These are phyloP conservation scores for Talaromyces pinophilus DNA, from an alignment of 2,329 filamentous ascomycete species.

Conservation along the genomic window DNA sequence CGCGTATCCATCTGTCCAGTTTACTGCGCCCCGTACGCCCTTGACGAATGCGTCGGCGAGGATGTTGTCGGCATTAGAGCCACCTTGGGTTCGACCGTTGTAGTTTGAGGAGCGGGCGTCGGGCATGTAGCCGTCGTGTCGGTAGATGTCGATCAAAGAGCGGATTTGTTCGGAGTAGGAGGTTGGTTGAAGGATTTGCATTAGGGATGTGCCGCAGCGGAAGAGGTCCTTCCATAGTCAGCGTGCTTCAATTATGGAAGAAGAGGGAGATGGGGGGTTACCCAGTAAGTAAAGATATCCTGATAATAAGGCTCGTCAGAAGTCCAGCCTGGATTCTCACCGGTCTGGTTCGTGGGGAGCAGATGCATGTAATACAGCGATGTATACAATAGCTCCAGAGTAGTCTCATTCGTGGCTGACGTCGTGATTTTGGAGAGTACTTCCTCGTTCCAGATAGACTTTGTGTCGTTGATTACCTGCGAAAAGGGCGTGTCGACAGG, in stretches of 20 bases:
- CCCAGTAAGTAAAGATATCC: conserved; percentile 71
- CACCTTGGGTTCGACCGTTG: conserved; percentile 73
- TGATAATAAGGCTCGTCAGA: conserved; percentile 69
- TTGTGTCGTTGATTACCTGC: conserved; percentile 53
- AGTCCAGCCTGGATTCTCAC: conserved; percentile 69
- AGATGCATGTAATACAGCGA: conserved; percentile 71
- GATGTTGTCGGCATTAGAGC: conserved; percentile 71
- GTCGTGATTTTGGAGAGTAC: conserved; percentile 72
- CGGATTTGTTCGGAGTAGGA: conserved; percentile 67
- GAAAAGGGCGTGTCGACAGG: conserved; percentile 65
- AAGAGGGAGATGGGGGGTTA: conserved; percentile 49
- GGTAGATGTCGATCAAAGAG: conserved; percentile 71
- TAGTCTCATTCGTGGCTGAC: conserved; percentile 61
- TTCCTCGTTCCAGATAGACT: conserved; percentile 62
- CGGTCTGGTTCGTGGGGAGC: conserved; percentile 72
- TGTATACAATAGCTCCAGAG: conserved; percentile 64
- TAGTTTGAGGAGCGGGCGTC: conserved; percentile 74
- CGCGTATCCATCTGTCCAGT: conserved; percentile 69
- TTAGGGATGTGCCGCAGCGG: conserved; percentile 66
- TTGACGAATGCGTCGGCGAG: conserved; percentile 69
- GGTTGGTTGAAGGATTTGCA: conserved; percentile 67
- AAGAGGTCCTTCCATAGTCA: conserved; percentile 58
- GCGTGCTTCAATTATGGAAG: conserved; percentile 43
- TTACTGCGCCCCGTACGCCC: conserved; percentile 60
- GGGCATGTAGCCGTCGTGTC: conserved; percentile 68